Conservation (phyloP, 139 green algal species). For the Diplosphaera chodatii region DNA sequence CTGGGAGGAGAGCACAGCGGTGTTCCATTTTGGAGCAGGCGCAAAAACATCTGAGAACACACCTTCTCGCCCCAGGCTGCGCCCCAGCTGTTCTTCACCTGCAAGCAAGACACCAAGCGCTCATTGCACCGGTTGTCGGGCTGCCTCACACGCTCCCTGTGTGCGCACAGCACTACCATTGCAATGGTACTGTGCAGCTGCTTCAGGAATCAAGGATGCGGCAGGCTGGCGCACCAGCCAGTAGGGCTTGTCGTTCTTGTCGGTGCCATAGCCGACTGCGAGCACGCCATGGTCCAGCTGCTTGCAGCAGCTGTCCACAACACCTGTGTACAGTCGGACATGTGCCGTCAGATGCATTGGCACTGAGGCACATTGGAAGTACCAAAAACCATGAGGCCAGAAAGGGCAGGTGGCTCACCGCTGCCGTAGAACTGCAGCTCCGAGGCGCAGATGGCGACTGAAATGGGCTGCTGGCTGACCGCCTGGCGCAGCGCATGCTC, state of each 20-base stretch:
- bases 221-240: no score
- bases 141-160: no score
- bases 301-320: slow-evolving; percentile 56
- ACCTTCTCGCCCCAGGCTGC: slow-evolving; percentile 3
- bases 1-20: no score
- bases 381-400: no score
- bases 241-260: slow-evolving; percentile 27
- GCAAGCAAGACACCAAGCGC: no score
- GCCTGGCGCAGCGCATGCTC: slow-evolving; percentile 55
- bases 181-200: no score
- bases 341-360: no score
- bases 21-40: no score
- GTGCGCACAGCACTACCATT: no score
- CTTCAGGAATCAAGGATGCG: no score
- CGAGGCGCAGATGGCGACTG: slow-evolving; percentile 82
- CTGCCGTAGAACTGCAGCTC: slow-evolving; percentile 83
- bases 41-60: not conserved
- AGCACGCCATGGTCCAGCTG: slow-evolving; percentile 92
- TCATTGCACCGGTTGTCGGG: no score
- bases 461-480: slow-evolving; percentile 71
- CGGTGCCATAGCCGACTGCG: slow-evolving; percentile 58
- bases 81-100: slow-evolving; percentile 97
- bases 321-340: slow-evolving; percentile 10
- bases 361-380: no score
- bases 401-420: slow-evolving; percentile 18